phyloP scores from a whole-genome alignment of 2,329 filamentous ascomycete species.

The Penicillium vulpinum region DNA sequence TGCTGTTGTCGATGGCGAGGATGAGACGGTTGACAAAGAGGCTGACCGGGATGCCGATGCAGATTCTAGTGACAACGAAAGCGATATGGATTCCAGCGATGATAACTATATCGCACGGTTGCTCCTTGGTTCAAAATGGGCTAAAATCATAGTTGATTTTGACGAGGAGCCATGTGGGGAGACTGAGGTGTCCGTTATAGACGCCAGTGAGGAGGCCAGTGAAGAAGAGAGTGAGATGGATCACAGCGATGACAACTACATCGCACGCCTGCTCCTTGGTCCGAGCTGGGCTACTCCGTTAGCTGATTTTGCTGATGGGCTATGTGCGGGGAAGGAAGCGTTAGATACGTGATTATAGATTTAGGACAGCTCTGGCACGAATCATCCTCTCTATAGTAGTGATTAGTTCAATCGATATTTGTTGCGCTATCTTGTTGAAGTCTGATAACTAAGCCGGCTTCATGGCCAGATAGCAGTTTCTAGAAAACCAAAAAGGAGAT shows the following conservation, averaged over 20 bases:
- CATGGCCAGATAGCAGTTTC: no score
- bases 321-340: not conserved
- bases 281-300: not conserved
- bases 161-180: not conserved
- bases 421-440: not conserved
- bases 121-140: not conserved
- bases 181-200: no score
- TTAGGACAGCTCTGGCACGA: not conserved
- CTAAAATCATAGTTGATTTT: not conserved
- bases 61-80: not conserved
- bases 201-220: not conserved
- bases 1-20: no score
- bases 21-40: not conserved
- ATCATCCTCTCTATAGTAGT: not conserved
- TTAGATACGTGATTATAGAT: not conserved
- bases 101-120: not conserved
- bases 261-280: not conserved
- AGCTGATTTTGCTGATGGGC: not conserved
- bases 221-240: not conserved
- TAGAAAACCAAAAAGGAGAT: no score
- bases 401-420: not conserved
- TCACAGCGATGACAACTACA: not conserved
- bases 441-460: no score
- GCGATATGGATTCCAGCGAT: not conserved
- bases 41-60: not conserved